Base-by-base conservation (phyloP, 345 rosid genomes). In the Boechera retrofracta region DNA sequence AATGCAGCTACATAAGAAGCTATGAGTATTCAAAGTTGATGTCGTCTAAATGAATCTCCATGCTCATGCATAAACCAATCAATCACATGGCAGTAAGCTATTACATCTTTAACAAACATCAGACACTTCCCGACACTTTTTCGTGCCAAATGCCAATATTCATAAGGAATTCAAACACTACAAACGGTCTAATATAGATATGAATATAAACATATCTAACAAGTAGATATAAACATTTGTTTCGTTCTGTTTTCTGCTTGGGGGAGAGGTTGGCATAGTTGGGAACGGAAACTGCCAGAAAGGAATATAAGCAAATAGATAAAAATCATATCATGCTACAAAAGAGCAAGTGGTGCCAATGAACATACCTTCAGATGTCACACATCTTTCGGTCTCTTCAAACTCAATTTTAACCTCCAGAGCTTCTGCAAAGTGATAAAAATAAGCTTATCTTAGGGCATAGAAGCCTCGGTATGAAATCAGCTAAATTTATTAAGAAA, bases 391-490 rank as follows among this genome's bases (percentile, higher is more conserved):
- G 82, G 82, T 83, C 72, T 82, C 82, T 7, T 59, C 85, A 47
- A 28, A 69, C 67, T 86, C 89, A 83, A 96, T 87, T 13, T 82
- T 83, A 75, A 86, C 82, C 74, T 87, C 88, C 84, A 96, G 76
- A 72, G 85, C 87, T 84, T 84, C 99, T 96, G 98, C 67, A 82
- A 58, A 74, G 66, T 38, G 55, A 52, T 28, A 71, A 59, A 72
- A 10, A 64, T 49, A 51, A 69, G 54, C 58, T 9, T 53, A 55
- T 49, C 36, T 73, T 79, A 79, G 44, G 59, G 39, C 60, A 55
- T 13, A 41, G 44, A 51, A 78, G 64, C 56, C n/a, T 42, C 72
- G 49, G 33, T 64, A 68, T 66, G 33, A 18, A 65, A 31, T 54
- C 35, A 66, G 51, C 47, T 49, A 77, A 55, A 77, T 10, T 26